Percentiles rank a stretch among this genome's conserved stretches.
Conservation (phyloP, 2,329 filamentous ascomycete species). For the Clonostachys byssicola region DNA sequence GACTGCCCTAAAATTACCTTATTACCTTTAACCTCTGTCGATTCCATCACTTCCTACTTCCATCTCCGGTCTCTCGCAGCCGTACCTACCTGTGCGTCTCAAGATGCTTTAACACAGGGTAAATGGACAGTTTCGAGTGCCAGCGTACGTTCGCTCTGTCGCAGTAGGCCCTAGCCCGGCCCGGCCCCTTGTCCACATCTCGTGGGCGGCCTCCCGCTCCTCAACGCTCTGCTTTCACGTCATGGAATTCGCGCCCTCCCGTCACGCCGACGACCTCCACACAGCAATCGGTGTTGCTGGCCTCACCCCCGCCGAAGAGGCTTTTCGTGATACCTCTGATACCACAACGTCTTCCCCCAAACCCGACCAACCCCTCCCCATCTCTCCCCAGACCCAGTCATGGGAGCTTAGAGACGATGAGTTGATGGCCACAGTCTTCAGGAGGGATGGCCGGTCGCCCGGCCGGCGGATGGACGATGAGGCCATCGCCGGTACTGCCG, state of each 20-base stretch:
- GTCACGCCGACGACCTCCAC: neutral
- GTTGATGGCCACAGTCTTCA: conserved; percentile 9
- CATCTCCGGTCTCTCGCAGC: no score
- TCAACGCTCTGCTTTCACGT: conserved; percentile 1
- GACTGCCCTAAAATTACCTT: no score
- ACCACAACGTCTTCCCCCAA: neutral
- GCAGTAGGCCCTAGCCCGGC: neutral
- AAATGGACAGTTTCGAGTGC: no score
- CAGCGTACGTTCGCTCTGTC: neutral
- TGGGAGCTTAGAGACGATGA: neutral
- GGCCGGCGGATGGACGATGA: conserved; percentile 22
- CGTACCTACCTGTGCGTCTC: no score
- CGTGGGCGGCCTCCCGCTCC: conserved; percentile 5
- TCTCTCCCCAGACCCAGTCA: no score
- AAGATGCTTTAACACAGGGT: no score
- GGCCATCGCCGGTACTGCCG: conserved; percentile 28
- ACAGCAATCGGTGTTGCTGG: neutral
- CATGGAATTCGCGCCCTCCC: conserved; percentile 1
- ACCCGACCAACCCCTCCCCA: neutral
- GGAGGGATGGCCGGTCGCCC: conserved; percentile 11
- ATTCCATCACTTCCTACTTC: no score
- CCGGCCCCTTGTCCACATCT: conserved; percentile 1
- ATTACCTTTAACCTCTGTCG: no score
- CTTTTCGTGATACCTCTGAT: conserved; percentile 1
- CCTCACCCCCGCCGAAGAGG: neutral